Evolutionary conservation across 257 asterid genomes (phyloP).

Genomic region (Solanum appendiculatum): DNA sequence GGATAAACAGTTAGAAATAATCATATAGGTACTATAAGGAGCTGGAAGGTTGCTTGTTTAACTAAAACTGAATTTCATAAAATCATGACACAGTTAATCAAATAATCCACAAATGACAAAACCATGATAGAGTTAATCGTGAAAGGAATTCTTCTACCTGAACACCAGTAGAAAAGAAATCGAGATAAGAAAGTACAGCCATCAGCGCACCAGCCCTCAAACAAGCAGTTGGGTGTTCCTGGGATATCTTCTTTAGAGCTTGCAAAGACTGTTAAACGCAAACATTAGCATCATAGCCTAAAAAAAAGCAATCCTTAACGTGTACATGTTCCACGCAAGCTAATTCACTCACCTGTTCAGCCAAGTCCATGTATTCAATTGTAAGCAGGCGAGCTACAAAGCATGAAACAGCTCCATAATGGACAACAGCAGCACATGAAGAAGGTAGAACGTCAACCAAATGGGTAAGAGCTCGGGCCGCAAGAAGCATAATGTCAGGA

Average conservation of each 20-base stretch:
- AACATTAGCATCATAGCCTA: neutral
- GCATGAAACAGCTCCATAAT: conserved; percentile 94
- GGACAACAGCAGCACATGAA: conserved; percentile 94
- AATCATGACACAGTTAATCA: neutral
- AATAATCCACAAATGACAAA: neutral
- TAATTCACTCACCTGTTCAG: conserved; percentile 72
- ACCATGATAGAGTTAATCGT: neutral
- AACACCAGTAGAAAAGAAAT: conserved; percentile 96
- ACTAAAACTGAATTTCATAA: neutral
- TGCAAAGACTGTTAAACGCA: conserved; percentile 71
- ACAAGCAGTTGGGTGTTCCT: conserved; percentile 98
- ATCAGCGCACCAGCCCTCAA: conserved; percentile 97
- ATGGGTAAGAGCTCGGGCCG: conserved; percentile 97
- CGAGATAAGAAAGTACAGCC: conserved; percentile 99
- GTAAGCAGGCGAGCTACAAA: conserved; percentile 90
- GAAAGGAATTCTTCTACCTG: conserved; percentile 48
- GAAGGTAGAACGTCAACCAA: conserved; percentile 97
- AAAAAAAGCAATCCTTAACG: neutral
- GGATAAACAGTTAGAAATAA: neutral
- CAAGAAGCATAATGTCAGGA: conserved; percentile 93
- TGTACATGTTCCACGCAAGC: neutral
- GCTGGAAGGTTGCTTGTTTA: neutral
- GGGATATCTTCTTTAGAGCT: conserved; percentile 97
- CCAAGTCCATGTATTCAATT: conserved; percentile 98
- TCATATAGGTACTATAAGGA: neutral